Evolutionary conservation across 176 grass and related monocot genomes (phyloP), one percentile per base, ranked within the genome.

Genomic region (Oryza australiensis): DNA sequence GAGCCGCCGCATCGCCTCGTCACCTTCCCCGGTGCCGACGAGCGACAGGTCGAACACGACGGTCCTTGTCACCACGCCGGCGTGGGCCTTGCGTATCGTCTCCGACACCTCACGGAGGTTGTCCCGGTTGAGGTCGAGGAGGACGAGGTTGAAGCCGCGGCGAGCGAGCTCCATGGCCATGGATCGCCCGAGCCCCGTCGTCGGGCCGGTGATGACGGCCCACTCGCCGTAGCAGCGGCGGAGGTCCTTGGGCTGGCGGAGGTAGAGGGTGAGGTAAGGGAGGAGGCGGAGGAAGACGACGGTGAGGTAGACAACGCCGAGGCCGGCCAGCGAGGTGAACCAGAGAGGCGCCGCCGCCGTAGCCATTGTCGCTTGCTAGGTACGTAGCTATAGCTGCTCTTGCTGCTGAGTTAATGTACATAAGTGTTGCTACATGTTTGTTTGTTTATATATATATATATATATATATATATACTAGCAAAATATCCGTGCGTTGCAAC

Each of bases 141-240:
- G 82, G 48, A 91, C 66, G 70, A 91, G 77, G 60, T 88, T 70
- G 64, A 88, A 76, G 26, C 85, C 84, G 8, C 9, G 26, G 64
- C 81, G n/a, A 6, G 89, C 89, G 23, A 91, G 24, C 66, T 85
- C 60, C 66, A 85, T 68, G 26, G 89, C 85, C 37, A 91, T 70
- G 27, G 85, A 68, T 15, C 68, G 73, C 1, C 89, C 89, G 69
- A 91, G 83, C 30, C 89, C 89, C 1, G 38, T 73, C 41, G 81
- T 85, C 70, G 85, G 64, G 0, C 79, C 79, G 51, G 79, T 81
- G 66, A 89, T 43, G 12, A 89, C 22, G 2, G 88, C 88, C 88
- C 88, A 89, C 9, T 66, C 27, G 55, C 88, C 83, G 57, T 89
- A 89, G 20, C 81, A 89, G 20, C 81, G 42, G 75, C 76, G 75